Evolutionary conservation across 495 filamentous ascomycete genomes (phyloP).

Genomic region (Letharia lupina): DNA sequence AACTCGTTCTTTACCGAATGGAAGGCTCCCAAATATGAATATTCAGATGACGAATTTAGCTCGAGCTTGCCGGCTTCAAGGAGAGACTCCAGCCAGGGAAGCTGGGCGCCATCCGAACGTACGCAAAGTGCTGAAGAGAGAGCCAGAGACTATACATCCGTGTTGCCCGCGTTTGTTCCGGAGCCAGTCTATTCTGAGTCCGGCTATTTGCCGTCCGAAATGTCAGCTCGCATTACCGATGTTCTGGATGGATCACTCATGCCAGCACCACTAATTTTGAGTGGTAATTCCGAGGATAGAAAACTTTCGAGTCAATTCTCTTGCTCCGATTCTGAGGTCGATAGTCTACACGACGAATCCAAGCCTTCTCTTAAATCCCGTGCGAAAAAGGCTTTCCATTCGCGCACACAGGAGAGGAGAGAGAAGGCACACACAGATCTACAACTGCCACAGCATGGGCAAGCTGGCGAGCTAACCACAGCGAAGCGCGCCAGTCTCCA

Average conservation of each 20-base stretch:
- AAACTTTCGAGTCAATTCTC: constrained; percentile 22
- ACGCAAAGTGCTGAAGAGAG: constrained; percentile 16
- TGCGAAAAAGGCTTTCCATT: constrained; percentile 19
- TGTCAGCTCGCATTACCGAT: constrained; percentile 19
- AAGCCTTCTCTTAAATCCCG: constrained; percentile 13
- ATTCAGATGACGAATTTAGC: constrained; percentile 11
- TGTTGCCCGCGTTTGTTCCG: constrained; percentile 8
- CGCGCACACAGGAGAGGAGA: constrained; percentile 16
- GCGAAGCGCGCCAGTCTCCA: constrained; percentile 1
- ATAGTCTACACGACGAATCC: constrained; percentile 7
- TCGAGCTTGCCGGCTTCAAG: constrained; percentile 5
- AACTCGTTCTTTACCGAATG: constrained; percentile 9
- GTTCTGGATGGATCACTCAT: constrained; percentile 19
- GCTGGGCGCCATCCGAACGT: not conserved
- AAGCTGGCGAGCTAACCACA: not conserved
- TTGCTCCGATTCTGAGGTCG: constrained; percentile 22
- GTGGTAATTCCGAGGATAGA: constrained; percentile 11
- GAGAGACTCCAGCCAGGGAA: not conserved
- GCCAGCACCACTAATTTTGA: constrained; percentile 15
- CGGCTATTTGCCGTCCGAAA: constrained; percentile 8
- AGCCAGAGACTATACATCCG: constrained; percentile 18
- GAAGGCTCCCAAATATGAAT: constrained; percentile 16
- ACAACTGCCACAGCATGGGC: not conserved
- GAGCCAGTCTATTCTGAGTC: constrained; percentile 13
- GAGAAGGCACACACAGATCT: constrained; percentile 5